Conservation (phyloP, 768 basidiomycete species). For the Suillus brevipes region DNA sequence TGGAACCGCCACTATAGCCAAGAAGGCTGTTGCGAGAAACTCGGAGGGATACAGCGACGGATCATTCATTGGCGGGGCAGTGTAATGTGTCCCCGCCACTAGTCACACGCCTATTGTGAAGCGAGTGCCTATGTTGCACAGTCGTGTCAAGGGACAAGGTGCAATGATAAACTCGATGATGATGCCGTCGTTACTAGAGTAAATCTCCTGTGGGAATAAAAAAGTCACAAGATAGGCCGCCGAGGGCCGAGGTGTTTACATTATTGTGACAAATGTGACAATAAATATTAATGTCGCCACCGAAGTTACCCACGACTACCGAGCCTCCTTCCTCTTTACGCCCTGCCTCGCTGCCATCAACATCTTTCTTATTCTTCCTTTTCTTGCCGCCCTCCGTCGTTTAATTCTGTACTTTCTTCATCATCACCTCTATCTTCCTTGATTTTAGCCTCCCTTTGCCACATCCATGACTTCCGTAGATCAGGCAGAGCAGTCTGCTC, state of each 20-base stretch:
- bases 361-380: constrained; percentile 30
- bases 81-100: constrained; percentile 3
- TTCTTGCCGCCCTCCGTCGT: constrained; percentile 21
- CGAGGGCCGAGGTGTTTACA: constrained; percentile 11
- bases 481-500: constrained; percentile 38
- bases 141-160: background rate
- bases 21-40: background rate
- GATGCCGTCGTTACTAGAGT: background rate
- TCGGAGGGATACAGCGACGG: constrained; percentile 7
- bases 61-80: constrained; percentile 12
- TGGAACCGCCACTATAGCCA: background rate
- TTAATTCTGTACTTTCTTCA: constrained; percentile 29
- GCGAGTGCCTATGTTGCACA: background rate
- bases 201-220: constrained; percentile 10
- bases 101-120: no score
- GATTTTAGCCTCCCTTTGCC: constrained; percentile 20
- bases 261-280: constrained; percentile 21
- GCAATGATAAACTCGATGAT: background rate
- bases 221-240: constrained; percentile 20
- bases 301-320: constrained; percentile 30
- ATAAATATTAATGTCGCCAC: constrained; percentile 26
- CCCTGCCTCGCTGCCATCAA: constrained; percentile 22
- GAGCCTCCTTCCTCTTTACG: constrained; percentile 22
- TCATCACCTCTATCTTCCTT: constrained; percentile 10
- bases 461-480: constrained; percentile 42